phyloP scores from a whole-genome alignment of 2,329 filamentous ascomycete genomes.

The Penicillium janthinellum region DNA sequence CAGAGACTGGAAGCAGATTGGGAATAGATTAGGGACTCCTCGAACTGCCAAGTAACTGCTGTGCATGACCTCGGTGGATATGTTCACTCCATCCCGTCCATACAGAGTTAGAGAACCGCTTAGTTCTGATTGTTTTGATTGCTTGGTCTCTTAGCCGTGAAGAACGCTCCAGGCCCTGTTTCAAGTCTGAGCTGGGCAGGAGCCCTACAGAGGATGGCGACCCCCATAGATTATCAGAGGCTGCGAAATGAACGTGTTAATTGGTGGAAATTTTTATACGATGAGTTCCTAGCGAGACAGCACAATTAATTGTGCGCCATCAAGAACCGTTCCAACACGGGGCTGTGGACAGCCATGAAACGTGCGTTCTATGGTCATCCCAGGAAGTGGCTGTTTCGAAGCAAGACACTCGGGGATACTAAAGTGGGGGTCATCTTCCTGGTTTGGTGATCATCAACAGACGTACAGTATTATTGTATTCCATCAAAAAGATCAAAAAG shows the following conservation, averaged over 20 bases:
- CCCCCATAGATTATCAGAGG: not conserved
- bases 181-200: not conserved
- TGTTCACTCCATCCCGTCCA: too few relatives aligned
- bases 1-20: not conserved
- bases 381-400: conserved; percentile 1
- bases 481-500: too few relatives aligned
- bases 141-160: not conserved
- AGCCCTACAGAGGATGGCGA: not conserved
- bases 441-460: not conserved
- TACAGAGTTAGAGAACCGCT: not conserved
- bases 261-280: not conserved
- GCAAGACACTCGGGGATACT: not conserved
- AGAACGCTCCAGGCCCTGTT: not conserved
- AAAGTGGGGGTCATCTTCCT: not conserved
- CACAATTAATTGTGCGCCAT: not conserved
- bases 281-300: not conserved
- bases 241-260: not conserved
- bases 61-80: not conserved
- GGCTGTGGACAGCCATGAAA: not conserved
- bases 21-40: not conserved
- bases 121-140: not conserved
- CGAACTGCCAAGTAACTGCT: not conserved
- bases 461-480: too few relatives aligned
- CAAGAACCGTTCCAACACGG: not conserved
- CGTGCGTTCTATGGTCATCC: not conserved